Conservation (phyloP, 805 yeast genomes). For the Pichia occidentalis region DNA sequence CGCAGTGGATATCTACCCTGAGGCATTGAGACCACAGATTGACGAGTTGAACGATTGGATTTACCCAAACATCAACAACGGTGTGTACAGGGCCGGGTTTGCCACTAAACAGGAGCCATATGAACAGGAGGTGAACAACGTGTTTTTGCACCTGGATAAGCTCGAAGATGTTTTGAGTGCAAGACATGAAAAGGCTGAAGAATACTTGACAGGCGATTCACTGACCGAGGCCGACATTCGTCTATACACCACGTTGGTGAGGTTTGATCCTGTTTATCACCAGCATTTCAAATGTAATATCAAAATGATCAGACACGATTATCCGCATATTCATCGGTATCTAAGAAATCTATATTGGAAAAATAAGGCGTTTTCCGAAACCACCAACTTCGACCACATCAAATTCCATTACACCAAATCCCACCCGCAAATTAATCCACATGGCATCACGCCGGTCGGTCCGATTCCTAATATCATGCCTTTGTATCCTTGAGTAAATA, state of each 20-base stretch:
- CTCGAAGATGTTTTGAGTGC: constrained; percentile 55
- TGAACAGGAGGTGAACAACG: constrained; percentile 53
- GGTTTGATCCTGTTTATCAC: constrained; percentile 90
- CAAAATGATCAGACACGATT: constrained; percentile 70
- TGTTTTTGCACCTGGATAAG: constrained; percentile 64
- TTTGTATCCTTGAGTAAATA: constrained; percentile 19
- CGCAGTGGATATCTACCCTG: constrained; percentile 58
- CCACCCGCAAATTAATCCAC: constrained; percentile 74
- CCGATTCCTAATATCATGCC: constrained; percentile 74
- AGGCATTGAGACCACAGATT: constrained; percentile 44
- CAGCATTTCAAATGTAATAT: constrained; percentile 94
- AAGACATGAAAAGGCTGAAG: constrained; percentile 31
- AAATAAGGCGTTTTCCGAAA: constrained; percentile 55
- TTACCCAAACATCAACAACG: constrained; percentile 81
- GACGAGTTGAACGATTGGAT: constrained; percentile 79
- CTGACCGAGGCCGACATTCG: constrained; percentile 90
- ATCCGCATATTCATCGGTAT: constrained; percentile 77
- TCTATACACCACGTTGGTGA: constrained; percentile 75
- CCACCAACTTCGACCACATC: constrained; percentile 86
- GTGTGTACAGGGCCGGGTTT: constrained; percentile 90
- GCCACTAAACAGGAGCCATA: constrained; percentile 80
- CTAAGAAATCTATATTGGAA: constrained; percentile 79
- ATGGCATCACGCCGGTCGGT: constrained; percentile 80
- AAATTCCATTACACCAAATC: constrained; percentile 87
- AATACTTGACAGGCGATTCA: constrained; percentile 51